A percentile compares a stretch with the other conserved stretches of the same genome.
Evolutionary conservation across 176 grass and related monocot species (phyloP).

Genomic region (Oryza rufipogon): DNA sequence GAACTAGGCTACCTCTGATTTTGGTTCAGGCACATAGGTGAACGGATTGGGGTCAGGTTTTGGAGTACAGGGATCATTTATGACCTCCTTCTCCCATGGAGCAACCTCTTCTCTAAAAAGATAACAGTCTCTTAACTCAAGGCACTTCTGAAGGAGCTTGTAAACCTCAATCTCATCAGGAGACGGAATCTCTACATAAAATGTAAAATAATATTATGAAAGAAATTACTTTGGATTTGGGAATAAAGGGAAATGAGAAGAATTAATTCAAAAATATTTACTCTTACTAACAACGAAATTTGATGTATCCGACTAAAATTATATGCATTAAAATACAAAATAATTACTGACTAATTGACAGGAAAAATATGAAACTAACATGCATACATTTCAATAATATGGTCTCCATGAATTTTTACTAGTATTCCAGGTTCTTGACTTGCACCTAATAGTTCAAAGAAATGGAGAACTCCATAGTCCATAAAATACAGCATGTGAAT

Average conservation of each 20-base stretch:
- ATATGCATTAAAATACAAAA: conserved; percentile 20
- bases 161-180: conserved; percentile 90
- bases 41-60: conserved; percentile 96
- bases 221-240: background rate
- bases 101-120: conserved; percentile 78
- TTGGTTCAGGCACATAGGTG: conserved; percentile 67
- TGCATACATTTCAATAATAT: conserved; percentile 19
- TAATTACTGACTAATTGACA: conserved; percentile 18
- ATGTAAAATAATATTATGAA: conserved; percentile 30
- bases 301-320: conserved; percentile 7
- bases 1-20: conserved; percentile 68
- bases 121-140: conserved; percentile 84
- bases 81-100: conserved; percentile 97
- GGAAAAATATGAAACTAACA: conserved; percentile 26
- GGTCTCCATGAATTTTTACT: background rate
- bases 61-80: conserved; percentile 96
- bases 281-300: conserved; percentile 31
- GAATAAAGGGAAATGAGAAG: background rate
- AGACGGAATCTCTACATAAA: conserved; percentile 73
- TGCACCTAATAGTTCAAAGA: conserved; percentile 13
- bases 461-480: conserved; percentile 25
- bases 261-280: conserved; percentile 15
- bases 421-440: conserved; percentile 1
- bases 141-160: conserved; percentile 91
- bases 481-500: conserved; percentile 25